Base-by-base conservation (phyloP, 106 monocot genomes). In the Cymbidium sinense region DNA sequence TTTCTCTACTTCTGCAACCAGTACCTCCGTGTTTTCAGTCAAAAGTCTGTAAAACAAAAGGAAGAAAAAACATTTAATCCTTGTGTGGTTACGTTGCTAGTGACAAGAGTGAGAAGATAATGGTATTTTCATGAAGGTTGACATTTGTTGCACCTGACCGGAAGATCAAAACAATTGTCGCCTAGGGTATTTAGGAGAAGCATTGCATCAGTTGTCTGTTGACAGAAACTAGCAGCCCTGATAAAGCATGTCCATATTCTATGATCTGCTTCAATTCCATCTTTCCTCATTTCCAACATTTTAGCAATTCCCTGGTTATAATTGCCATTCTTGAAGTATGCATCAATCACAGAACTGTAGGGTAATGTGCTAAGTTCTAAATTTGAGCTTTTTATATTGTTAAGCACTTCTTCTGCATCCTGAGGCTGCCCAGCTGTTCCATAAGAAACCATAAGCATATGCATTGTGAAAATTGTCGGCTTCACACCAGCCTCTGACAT, bases 161-260 rank as follows among this genome's bases (percentile, higher is more conserved):
- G 94, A 75, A 99, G 84, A 78, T 99, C 90, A 83, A 94, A 92
- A n/a, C 92, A 94, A 74, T 77, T 80, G 70, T 92, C 86, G 31
- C 36, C 34, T 73, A 99, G 75, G 58, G 85, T 76, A 76, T 85
- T 76, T 35, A 99, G 86, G 65, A 99, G 92, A 47, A 80, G 36
- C 70, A 92, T 82, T 34, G 88, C 86, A 70, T 91, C 84, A 79
- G 77, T 69, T 65, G 86, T 92, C 79, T 92, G 79, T 50, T 87
- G 80, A 43, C 98, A 99, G 73, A 92, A 81, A 86, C 94, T 99
- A 64, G 98, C 94, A 82, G 90, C 98, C 70, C 98, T 88, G 18
- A 99, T 83, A 84, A 99, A 86, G 78, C 94, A 90, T 78, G 98
- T 99, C 98, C 98, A 99, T 64, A 99, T 89, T 78, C 86, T 92